phyloP scores from a whole-genome alignment of 306 rosid species.

The Crotalaria pallida region DNA sequence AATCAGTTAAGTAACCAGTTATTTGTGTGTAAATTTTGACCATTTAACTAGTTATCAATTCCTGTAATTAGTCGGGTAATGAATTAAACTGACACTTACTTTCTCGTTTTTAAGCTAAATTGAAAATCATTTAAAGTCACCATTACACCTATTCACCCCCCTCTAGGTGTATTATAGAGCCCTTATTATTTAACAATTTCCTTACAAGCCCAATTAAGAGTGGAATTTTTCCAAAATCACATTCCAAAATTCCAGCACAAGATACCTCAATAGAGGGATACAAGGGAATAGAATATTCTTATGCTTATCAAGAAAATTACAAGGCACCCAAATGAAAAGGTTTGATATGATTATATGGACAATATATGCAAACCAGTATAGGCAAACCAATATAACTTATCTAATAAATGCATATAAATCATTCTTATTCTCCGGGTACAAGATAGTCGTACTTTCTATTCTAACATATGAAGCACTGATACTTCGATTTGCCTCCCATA shows the following conservation, averaged over 20 bases:
- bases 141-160: too few species aligned
- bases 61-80: too few species aligned
- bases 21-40: too few species aligned
- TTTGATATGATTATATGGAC: background rate
- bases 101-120: too few species aligned
- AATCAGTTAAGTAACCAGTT: too few species aligned
- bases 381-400: slow-evolving; percentile 2
- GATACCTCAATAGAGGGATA: slow-evolving; percentile 5
- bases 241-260: background rate
- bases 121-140: too few species aligned
- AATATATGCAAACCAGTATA: background rate
- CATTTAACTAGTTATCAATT: too few species aligned
- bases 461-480: too few species aligned
- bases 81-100: too few species aligned
- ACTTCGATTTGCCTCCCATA: too few species aligned
- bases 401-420: background rate
- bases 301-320: slow-evolving; percentile 14
- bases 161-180: too few species aligned
- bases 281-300: slow-evolving; percentile 1
- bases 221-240: background rate
- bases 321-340: background rate
- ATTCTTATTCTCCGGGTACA: background rate
- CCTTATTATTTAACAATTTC: too few species aligned
- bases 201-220: slow-evolving; percentile 7
- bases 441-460: background rate